Base-by-base conservation (phyloP, 441 rosid genomes). In the Euphorbia celastroides region DNA sequence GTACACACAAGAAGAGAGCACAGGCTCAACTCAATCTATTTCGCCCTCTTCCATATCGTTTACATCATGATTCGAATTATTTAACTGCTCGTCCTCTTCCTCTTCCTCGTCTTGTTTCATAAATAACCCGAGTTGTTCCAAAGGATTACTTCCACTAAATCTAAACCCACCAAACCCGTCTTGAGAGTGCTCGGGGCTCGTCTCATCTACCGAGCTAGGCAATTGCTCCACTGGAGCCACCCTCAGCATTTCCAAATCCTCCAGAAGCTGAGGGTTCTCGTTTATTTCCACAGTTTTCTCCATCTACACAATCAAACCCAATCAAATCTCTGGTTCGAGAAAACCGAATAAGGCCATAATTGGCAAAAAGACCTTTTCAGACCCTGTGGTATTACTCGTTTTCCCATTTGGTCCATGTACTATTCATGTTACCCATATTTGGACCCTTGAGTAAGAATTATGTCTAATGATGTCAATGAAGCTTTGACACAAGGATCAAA, bases 211-310 rank as follows among this genome's bases (percentile, higher is more conserved):
- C 66, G 82, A 82, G 62, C 72, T 84, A 2, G 87, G 85, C 48
- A 82, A 34, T 7, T 73, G 80, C 65, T 86, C 94, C 57, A 46
- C 81, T 22, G 76, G 69, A 22, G 83, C 75, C 6, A 75, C 69
- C 69, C 88, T 77, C 57, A 93, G 88, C 96, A 87, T 79, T 79
- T 93, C 91, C 62, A 90, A 72, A 71, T 93, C 97, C 80, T 90
- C 86, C 78, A 90, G 79, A 66, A 86, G 83, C 61, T 68, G 77
- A 57, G 87, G 68, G 72, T 85, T 89, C 77, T 84, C 94, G 52
- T 88, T 85, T 64, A 93, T 88, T 59, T 86, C 97, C 67, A 90
- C 96, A 0, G 96, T 90, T 77, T 87, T 88, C 75, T 93, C 96
- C 92, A 90, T 86, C 98, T 93, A 86, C 78, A 77, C 10, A 69